Evolutionary conservation across 2,329 filamentous ascomycete species (phyloP).

Genomic region (Alternaria gaisen): DNA sequence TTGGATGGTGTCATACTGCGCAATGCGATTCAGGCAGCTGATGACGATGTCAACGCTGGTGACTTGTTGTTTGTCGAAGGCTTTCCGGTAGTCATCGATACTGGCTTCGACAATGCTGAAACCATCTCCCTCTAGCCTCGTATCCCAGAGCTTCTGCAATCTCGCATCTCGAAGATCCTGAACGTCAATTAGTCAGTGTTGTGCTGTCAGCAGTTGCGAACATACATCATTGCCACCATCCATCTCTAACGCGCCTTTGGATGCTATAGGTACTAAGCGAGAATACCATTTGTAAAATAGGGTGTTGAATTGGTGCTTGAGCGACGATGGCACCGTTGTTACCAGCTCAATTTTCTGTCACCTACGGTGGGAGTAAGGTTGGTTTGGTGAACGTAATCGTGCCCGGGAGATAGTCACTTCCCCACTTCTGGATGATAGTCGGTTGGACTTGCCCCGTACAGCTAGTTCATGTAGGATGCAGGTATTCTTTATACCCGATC

Average conservation of each 20-base stretch:
- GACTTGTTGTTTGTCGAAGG: constrained; percentile 52
- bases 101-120: constrained; percentile 58
- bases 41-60: constrained; percentile 59
- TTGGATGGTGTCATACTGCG: constrained; percentile 56
- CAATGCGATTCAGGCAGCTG: constrained; percentile 59
- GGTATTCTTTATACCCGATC: not conserved
- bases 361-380: not conserved
- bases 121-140: not conserved
- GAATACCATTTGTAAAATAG: not conserved
- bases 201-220: not conserved
- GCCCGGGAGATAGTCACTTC: constrained; percentile 12
- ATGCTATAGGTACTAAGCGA: not conserved
- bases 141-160: not conserved
- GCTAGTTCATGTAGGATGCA: constrained; percentile 19
- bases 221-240: constrained; percentile 5
- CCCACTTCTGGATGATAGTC: constrained; percentile 24
- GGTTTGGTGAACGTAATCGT: not conserved
- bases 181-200: not conserved
- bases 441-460: constrained; percentile 26
- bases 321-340: not conserved
- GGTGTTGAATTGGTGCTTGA: not conserved
- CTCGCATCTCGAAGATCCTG: not conserved
- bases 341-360: not conserved
- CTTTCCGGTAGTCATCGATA: constrained; percentile 56
- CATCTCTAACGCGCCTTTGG: not conserved